Conservation (phyloP, 768 basidiomycete genomes). For the Rhizopogon vinicolor region DNA sequence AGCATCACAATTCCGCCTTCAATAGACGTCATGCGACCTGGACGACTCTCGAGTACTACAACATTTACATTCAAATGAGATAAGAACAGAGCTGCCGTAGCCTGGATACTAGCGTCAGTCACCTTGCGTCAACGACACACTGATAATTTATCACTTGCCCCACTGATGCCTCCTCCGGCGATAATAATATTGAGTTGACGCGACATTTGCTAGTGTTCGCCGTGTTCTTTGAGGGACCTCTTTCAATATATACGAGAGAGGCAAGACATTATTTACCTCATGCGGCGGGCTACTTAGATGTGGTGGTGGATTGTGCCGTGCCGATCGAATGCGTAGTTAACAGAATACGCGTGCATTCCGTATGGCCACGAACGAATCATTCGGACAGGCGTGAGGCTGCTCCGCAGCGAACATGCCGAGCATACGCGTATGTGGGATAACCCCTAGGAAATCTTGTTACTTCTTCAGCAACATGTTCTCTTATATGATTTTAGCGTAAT, state of each 20-base stretch:
- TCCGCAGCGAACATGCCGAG: no score
- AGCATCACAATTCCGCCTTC: slow-evolving; percentile 25
- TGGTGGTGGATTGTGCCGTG: neutral
- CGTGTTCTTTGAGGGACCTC: neutral
- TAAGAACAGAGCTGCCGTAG: slow-evolving; percentile 19
- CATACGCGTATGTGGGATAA: no score
- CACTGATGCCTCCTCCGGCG: slow-evolving; percentile 23
- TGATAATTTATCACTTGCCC: slow-evolving; percentile 13
- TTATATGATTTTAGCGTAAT: no score
- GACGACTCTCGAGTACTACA: slow-evolving; percentile 19
- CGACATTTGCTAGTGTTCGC: neutral
- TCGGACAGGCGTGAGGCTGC: no score
- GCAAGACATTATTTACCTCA: neutral
- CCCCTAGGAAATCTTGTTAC: no score
- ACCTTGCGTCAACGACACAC: neutral
- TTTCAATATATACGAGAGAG: neutral
- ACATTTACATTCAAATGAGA: slow-evolving; percentile 15
- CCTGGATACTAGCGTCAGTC: slow-evolving; percentile 6
- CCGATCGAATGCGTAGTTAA: neutral
- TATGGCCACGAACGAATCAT: no score
- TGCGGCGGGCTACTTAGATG: neutral
- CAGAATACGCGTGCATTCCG: no score
- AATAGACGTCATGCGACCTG: slow-evolving; percentile 9
- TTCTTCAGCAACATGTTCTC: no score
- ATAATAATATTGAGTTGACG: slow-evolving; percentile 17